These are phyloP conservation scores for Solanum piurae DNA, from an alignment of 257 asterid species.

Conservation along the genomic window DNA sequence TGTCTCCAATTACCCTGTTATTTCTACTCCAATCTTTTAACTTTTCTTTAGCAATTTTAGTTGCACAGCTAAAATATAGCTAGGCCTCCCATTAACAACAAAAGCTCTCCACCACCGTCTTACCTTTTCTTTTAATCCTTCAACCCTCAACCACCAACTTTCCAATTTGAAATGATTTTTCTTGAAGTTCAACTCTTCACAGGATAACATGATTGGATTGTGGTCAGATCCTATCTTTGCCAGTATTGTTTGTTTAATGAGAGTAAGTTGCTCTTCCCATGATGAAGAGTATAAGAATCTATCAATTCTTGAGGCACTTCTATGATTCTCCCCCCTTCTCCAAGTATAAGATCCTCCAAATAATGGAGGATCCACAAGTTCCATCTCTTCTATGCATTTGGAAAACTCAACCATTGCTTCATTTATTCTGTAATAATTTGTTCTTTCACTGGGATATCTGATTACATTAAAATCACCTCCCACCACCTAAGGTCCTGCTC, in stretches of 20 bases:
- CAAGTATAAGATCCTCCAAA: background rate
- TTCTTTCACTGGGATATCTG: background rate
- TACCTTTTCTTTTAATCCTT: background rate
- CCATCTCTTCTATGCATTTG: background rate
- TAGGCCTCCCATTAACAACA: background rate
- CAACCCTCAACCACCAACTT: background rate
- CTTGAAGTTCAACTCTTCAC: background rate
- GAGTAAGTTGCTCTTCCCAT: background rate
- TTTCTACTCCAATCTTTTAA: background rate
- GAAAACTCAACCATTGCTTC: background rate
- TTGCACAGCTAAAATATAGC: background rate
- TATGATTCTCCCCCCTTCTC: background rate
- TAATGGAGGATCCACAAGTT: background rate
- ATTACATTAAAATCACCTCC: background rate
- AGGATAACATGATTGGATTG: background rate
- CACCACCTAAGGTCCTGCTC: background rate
- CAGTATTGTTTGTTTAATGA: background rate
- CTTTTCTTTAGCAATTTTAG: background rate
- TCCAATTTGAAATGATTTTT: background rate
- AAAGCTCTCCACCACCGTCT: background rate
- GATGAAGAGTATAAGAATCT: background rate
- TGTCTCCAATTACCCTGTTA: background rate
- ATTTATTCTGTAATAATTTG: background rate
- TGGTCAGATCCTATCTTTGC: background rate
- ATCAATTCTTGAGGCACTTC: background rate